Evolutionary conservation across 768 basidiomycete genomes (phyloP).

Genomic region (Trametes meyenii): DNA sequence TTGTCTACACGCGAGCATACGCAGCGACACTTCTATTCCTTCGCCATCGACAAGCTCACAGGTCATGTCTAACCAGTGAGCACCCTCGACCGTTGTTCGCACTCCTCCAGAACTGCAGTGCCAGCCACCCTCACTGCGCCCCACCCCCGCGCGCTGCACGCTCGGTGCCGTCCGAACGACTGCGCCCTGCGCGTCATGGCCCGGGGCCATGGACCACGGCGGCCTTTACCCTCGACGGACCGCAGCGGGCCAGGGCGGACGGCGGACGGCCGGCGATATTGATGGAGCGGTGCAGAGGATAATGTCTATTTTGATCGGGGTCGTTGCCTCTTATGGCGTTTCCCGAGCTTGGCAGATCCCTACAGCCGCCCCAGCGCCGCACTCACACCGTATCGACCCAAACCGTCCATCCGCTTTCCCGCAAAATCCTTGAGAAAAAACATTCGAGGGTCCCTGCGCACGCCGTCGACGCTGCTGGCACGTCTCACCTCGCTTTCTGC

Average conservation of each 20-base stretch:
- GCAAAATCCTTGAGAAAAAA: neutral
- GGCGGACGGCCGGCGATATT: neutral
- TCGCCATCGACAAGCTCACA: no score
- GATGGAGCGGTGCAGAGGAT: slow-evolving; percentile 9
- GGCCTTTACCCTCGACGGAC: neutral
- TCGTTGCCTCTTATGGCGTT: slow-evolving; percentile 5
- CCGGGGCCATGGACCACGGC: no score
- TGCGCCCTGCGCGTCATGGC: no score
- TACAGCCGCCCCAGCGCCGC: neutral
- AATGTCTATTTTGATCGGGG: neutral
- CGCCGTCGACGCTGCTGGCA: neutral
- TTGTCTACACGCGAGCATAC: no score
- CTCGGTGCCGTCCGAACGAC: no score
- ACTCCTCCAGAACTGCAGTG: no score
- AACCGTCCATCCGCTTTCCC: neutral
- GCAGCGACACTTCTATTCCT: no score
- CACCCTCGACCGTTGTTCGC: no score
- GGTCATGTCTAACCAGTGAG: no score
- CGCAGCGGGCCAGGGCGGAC: slow-evolving; percentile 2
- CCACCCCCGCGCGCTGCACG: no score
- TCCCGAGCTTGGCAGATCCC: neutral
- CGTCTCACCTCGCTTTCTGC: neutral
- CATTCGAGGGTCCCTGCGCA: slow-evolving; percentile 9
- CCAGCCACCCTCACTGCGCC: no score
- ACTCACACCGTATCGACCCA: no score